Evolutionary conservation across 257 asterid genomes (phyloP), one percentile per base, ranked within the genome.

Genomic region (Solanum gandarillasii): DNA sequence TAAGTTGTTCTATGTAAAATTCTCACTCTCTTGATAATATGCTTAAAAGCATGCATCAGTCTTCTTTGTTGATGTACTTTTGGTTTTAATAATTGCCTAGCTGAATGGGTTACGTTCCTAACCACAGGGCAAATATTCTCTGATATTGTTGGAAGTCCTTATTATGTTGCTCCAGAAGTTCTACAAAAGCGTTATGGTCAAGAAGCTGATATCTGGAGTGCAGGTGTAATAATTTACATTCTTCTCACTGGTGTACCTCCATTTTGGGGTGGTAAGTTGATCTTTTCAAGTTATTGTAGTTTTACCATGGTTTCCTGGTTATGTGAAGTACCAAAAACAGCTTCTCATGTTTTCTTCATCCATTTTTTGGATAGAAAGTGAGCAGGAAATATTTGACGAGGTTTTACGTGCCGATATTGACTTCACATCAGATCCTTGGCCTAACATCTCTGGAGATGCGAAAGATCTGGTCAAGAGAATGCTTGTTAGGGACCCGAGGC

Each of bases 91-190:
- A 43, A 79, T 46, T 27, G n/a, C 27, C 39, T 8, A 43, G 27
- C 21, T 79, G 39, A 79, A 3, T 48, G 70, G 16, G 20, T 48
- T 81, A 46, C 25, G 34, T 41, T 87, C 84, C 72, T 74, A 58
- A 20, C 5, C 79, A 46, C 67, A 94, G 96, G 97, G 86, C 90
- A 94, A 70, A 39, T 88, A 6, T 94, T 94, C 86, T 23, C 86
- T 48, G 97, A 94, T 89, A 94, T 94, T 83, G 97, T 94, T 84
- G 97, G 97, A 70, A 94, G 97, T 89, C 97, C 97, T 9, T 93
- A 93, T 46, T 94, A 94, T 39, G 95, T 94, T 34, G 95, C 97
- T 20, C 95, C 97, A 5, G 97, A 94, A 88, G 95, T 94, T 74
- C 93, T 94, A 48, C 85, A 89, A 35, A 93, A 92, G 90, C 86